A percentile compares a stretch with the other conserved stretches of the same genome.
Evolutionary conservation across 257 asterid species (phyloP).

Genomic region (Lycium ferocissimum): DNA sequence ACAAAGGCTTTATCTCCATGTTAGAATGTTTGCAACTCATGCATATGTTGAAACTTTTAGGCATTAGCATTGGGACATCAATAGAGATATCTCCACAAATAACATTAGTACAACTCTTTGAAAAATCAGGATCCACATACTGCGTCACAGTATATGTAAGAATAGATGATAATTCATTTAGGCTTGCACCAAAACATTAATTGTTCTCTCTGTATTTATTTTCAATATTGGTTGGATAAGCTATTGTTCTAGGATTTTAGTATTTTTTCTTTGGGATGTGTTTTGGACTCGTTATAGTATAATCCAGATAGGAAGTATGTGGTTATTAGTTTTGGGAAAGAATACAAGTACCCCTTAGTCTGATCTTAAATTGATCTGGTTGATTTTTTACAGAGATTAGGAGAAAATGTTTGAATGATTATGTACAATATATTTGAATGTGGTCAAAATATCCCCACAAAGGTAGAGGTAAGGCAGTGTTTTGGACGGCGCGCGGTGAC

Average conservation of each 20-base stretch:
- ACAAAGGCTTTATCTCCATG: background rate
- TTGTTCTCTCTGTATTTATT: constrained; percentile 3
- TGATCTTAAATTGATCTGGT: background rate
- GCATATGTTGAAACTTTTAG: background rate
- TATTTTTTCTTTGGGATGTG: background rate
- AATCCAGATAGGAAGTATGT: constrained; percentile 18
- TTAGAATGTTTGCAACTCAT: background rate
- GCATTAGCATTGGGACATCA: background rate
- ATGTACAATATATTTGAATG: background rate
- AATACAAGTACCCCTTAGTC: background rate
- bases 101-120: background rate
- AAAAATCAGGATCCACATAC: background rate
- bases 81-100: background rate
- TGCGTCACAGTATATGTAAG: background rate
- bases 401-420: background rate
- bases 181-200: constrained; percentile 3
- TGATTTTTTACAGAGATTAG: background rate
- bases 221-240: background rate
- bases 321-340: constrained; percentile 13
- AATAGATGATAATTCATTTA: background rate
- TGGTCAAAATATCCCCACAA: background rate
- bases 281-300: background rate
- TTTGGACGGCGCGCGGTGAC: too few relatives aligned
- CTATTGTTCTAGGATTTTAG: constrained; percentile 7
- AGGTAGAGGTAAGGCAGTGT: too few relatives aligned